Conservation (phyloP, 805 yeast species). For the Zygotorulaspora chibaensis region DNA sequence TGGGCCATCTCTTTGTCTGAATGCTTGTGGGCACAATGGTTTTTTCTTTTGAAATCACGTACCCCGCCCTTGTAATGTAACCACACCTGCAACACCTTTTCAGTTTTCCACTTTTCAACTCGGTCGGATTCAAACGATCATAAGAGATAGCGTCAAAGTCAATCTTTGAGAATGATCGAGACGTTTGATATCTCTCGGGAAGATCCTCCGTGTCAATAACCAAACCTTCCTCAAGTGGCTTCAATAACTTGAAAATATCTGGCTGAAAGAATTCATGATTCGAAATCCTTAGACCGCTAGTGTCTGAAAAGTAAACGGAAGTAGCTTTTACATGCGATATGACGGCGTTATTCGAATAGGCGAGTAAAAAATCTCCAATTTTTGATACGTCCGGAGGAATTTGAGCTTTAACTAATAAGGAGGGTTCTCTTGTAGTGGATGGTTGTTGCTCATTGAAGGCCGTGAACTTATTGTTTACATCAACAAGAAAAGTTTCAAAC, state of each 20-base stretch:
- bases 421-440: constrained; percentile 28
- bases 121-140: constrained; percentile 24
- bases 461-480: constrained; percentile 41
- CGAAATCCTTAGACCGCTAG: constrained; percentile 30
- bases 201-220: constrained; percentile 61
- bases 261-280: constrained; percentile 31
- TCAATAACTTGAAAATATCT: constrained; percentile 37
- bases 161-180: constrained; percentile 36
- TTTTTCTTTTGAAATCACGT: constrained; percentile 30
- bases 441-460: constrained; percentile 31
- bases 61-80: constrained; percentile 39
- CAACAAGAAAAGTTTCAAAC: constrained; percentile 60
- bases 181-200: constrained; percentile 19
- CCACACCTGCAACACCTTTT: constrained; percentile 56
- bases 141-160: constrained; percentile 34
- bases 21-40: constrained; percentile 34
- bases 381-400: constrained; percentile 43
- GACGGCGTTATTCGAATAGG: constrained; percentile 27
- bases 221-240: constrained; percentile 31
- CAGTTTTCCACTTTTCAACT: constrained; percentile 24
- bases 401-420: constrained; percentile 57
- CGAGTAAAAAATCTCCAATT: constrained; percentile 28
- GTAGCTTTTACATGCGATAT: constrained; percentile 31
- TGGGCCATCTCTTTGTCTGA: constrained; percentile 36
- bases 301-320: constrained; percentile 31